A percentile compares a stretch with the other conserved stretches of the same genome.
phyloP scores from a whole-genome alignment of 169 alveolate species.

The Ichthyophthirius multifiliis region DNA sequence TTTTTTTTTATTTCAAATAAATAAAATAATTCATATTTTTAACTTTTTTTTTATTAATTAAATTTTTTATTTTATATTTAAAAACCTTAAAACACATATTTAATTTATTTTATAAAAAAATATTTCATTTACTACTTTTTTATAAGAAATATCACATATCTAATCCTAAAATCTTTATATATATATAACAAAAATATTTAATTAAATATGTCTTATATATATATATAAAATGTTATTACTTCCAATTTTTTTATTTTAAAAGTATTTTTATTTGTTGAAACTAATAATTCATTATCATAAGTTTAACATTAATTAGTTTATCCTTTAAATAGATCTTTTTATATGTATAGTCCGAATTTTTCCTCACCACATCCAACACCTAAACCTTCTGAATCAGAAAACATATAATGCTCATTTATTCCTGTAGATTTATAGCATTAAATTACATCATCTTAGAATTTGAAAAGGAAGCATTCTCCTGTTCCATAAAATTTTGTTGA shows the following conservation, averaged over 20 bases:
- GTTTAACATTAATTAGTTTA: conserved; percentile 31
- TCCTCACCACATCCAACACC: conserved; percentile 47
- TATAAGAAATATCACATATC: too few relatives aligned
- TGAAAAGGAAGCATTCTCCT: conserved; percentile 33
- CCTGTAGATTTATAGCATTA: conserved; percentile 16
- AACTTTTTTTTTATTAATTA: too few relatives aligned
- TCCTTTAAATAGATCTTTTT: conserved; percentile 10
- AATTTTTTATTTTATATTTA: too few relatives aligned
- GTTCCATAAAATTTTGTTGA: conserved; percentile 28
- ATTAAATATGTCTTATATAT: too few relatives aligned
- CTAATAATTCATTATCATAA: conserved; percentile 12
- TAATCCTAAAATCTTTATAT: too few relatives aligned
- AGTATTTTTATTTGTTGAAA: background rate
- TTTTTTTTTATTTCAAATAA: too few relatives aligned
- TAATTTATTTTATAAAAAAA: too few relatives aligned
- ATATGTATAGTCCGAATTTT: conserved; percentile 26
- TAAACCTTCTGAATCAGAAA: conserved; percentile 34
- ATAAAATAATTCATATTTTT: too few relatives aligned
- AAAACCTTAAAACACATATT: too few relatives aligned
- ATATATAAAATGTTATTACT: too few relatives aligned
- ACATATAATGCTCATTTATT: conserved; percentile 3
- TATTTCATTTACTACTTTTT: too few relatives aligned
- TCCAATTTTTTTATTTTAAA: conserved; percentile 1
- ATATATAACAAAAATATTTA: too few relatives aligned
- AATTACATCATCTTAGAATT: conserved; percentile 11